These are phyloP conservation scores for Cladosporium halotolerans DNA, from an alignment of 2,329 filamentous ascomycete genomes.

Conservation along the genomic window DNA sequence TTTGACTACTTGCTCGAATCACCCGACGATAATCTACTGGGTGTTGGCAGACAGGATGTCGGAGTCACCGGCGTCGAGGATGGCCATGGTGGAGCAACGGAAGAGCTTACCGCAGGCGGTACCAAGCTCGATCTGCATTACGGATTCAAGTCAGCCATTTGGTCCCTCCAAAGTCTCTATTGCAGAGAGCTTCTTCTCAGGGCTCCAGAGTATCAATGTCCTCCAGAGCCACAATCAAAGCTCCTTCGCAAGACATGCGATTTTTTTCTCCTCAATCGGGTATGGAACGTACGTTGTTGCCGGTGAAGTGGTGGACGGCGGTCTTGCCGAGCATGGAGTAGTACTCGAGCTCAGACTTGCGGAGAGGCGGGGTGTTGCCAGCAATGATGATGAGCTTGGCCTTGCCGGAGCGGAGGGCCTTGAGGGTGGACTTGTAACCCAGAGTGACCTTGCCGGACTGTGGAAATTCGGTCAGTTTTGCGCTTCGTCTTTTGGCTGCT, in stretches of 20 bases:
- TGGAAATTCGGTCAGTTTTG: constrained; percentile 21
- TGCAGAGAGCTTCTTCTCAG: constrained; percentile 73
- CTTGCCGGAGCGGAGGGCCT: constrained; percentile 90
- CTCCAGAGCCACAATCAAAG: constrained; percentile 29
- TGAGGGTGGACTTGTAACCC: constrained; percentile 84
- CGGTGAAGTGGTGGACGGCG: constrained; percentile 93
- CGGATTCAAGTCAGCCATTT: constrained; percentile 40
- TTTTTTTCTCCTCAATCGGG: constrained; percentile 13
- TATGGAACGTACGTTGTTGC: constrained; percentile 85
- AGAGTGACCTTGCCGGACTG: constrained; percentile 62
- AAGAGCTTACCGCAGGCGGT: constrained; percentile 99
- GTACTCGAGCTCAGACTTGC: constrained; percentile 91
- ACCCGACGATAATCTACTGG: constrained; percentile 27
- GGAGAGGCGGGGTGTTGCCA: constrained; percentile 94
- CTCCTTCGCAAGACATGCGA: constrained; percentile 31
- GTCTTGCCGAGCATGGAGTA: constrained; percentile 91
- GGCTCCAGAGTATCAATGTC: constrained; percentile 46
- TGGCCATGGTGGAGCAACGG: constrained; percentile 69
- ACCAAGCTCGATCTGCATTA: constrained; percentile 83
- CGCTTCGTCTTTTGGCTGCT: not conserved
- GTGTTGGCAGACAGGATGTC: constrained; percentile 70
- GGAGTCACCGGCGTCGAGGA: constrained; percentile 13
- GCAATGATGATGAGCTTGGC: constrained; percentile 96
- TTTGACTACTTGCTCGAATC: constrained; percentile 12
- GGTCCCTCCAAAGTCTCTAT: constrained; percentile 77